Conservation (phyloP, 2,329 filamentous ascomycete species). For the Nigrospora sphaerica region DNA sequence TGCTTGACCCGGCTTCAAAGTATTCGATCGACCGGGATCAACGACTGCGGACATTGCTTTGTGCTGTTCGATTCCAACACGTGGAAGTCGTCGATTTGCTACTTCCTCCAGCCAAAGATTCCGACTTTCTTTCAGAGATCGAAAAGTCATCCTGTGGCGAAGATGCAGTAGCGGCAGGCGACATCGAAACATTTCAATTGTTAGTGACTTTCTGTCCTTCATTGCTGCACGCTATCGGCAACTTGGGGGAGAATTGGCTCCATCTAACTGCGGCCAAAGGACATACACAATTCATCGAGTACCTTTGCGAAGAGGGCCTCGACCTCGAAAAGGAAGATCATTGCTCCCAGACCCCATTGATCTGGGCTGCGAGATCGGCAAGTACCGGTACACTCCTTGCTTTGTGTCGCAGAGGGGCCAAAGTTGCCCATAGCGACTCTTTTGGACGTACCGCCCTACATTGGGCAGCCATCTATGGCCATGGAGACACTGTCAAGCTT, state of each 20-base stretch:
- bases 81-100: neutral
- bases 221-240: neutral
- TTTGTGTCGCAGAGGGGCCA: neutral
- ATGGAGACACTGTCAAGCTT: neutral
- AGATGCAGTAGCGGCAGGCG: neutral
- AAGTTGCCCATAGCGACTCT: neutral
- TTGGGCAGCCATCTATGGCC: neutral
- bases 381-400: neutral
- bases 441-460: neutral
- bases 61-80: neutral
- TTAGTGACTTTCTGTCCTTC: neutral
- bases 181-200: neutral
- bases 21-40: too few species aligned
- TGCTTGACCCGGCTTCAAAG: neutral
- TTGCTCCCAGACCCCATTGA: neutral
- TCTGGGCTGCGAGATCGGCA: neutral
- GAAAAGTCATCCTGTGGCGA: neutral
- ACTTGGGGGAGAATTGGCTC: neutral
- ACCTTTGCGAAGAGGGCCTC: neutral
- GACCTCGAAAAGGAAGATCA: neutral
- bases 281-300: neutral
- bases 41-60: neutral
- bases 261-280: neutral
- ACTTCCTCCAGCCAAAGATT: neutral
- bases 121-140: neutral